phyloP scores from a whole-genome alignment of 192 early-diverging fungal species.

The Coemansia sp. region DNA sequence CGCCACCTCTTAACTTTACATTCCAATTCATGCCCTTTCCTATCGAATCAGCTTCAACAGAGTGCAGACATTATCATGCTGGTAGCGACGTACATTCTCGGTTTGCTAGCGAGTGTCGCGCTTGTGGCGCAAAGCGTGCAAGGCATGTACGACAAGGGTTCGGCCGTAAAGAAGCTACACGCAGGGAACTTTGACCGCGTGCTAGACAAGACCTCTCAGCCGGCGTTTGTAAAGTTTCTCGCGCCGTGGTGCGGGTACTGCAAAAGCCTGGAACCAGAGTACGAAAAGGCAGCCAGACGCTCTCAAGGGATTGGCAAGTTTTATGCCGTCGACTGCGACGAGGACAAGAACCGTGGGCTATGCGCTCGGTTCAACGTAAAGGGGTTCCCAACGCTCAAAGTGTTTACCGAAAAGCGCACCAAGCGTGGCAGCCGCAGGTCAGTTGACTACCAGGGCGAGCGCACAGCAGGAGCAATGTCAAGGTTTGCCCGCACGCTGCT shows the following conservation, averaged over 20 bases:
- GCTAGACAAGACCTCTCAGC: conserved; percentile 63
- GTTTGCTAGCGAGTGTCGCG: conserved; percentile 11
- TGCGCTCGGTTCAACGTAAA: conserved; percentile 79
- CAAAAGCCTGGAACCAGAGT: conserved; percentile 81
- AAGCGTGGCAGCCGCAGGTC: conserved; percentile 58
- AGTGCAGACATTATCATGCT: conserved; percentile 1
- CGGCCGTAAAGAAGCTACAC: conserved; percentile 60
- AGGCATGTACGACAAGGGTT: conserved; percentile 56
- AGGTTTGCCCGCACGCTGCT: conserved; percentile 63
- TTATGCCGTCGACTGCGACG: conserved; percentile 91
- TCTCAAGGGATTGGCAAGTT: conserved; percentile 81
- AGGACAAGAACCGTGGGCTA: conserved; percentile 68
- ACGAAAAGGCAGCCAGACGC: conserved; percentile 84
- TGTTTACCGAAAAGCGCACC: conserved; percentile 68
- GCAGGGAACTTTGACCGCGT: conserved; percentile 62
- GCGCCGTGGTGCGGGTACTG: conserved; percentile 98
- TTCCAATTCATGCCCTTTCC: not conserved
- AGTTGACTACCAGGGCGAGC: conserved; percentile 79
- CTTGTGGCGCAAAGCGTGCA: conserved; percentile 19
- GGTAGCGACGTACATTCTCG: not conserved
- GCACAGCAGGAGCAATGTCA: conserved; percentile 81
- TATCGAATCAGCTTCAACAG: not conserved
- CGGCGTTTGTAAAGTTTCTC: conserved; percentile 89
- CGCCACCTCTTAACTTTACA: not conserved
- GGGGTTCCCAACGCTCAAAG: conserved; percentile 95